Evolutionary conservation across 2,329 filamentous ascomycete species (phyloP).

Genomic region (Balansia obtecta): DNA sequence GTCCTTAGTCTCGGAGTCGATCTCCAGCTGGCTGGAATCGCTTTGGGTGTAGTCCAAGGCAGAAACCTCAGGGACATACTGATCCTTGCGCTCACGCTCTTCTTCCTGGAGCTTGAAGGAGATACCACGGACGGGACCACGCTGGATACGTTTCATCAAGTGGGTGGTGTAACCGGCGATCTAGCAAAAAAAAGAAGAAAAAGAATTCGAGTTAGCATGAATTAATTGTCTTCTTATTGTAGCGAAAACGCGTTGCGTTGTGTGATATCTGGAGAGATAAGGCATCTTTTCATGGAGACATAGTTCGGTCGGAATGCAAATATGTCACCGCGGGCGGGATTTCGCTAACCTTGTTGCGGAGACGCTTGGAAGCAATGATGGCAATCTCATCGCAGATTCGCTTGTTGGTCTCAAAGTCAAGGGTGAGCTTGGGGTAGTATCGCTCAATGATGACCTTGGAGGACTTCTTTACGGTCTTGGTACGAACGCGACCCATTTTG

Average conservation of each 20-base stretch:
- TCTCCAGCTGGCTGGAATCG: constrained; percentile 87
- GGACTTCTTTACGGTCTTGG: constrained; percentile 61
- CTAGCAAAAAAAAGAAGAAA: constrained; percentile 27
- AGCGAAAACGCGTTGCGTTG: too few species aligned
- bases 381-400: constrained; percentile 99
- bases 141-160: constrained; percentile 99
- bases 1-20: constrained; percentile 97
- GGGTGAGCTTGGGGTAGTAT: constrained; percentile 93
- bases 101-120: constrained; percentile 99
- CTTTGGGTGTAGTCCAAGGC: constrained; percentile 96
- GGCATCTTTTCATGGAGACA: too few species aligned
- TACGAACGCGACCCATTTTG: constrained; percentile 60
- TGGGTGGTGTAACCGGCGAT: constrained; percentile 98
- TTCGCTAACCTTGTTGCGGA: constrained; percentile 85
- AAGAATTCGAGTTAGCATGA: neutral
- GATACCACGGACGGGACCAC: constrained; percentile 97
- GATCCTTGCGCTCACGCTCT: constrained; percentile 99
- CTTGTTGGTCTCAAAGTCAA: constrained; percentile 99
- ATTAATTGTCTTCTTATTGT: neutral
- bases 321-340: too few species aligned
- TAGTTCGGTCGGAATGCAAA: neutral
- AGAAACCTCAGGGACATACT: constrained; percentile 98
- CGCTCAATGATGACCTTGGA: constrained; percentile 99
- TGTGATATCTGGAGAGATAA: too few species aligned
- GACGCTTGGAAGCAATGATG: constrained; percentile 97